Percentiles rank a stretch among this genome's conserved stretches.
phyloP scores from a whole-genome alignment of 257 asterid species.

The Petunia secreta region DNA sequence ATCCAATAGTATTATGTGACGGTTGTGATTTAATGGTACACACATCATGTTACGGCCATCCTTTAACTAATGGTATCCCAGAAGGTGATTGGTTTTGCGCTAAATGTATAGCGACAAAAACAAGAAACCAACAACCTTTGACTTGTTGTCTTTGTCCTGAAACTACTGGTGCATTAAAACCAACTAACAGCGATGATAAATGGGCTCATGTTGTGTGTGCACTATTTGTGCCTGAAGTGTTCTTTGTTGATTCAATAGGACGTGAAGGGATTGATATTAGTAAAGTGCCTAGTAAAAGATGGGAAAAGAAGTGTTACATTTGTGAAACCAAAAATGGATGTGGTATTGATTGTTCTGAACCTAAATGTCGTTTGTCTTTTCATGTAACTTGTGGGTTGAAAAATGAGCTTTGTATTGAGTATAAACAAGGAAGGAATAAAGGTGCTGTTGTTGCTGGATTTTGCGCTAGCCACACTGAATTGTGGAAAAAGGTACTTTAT shows the following conservation, averaged over 20 bases:
- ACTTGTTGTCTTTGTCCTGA: constrained; percentile 78
- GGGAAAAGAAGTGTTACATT: constrained; percentile 62
- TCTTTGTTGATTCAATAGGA: constrained; percentile 57
- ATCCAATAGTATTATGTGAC: constrained; percentile 88
- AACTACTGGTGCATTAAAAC: constrained; percentile 73
- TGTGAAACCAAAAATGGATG: constrained; percentile 63
- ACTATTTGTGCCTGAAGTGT: constrained; percentile 79
- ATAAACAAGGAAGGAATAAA: constrained; percentile 55
- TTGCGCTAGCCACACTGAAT: constrained; percentile 67
- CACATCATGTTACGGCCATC: constrained; percentile 76
- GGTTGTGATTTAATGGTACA: constrained; percentile 94
- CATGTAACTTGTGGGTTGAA: constrained; percentile 84
- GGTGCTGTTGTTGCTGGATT: constrained; percentile 78
- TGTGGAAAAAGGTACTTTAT: constrained; percentile 72
- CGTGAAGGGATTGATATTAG: constrained; percentile 70
- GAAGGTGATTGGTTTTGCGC: constrained; percentile 94
- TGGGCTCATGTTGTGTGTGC: constrained; percentile 95
- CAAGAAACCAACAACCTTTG: not conserved
- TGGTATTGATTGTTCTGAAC: constrained; percentile 83
- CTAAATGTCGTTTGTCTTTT: constrained; percentile 60
- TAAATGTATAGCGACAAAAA: constrained; percentile 48
- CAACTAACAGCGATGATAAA: constrained; percentile 55
- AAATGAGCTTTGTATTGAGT: constrained; percentile 67
- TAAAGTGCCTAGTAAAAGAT: constrained; percentile 56
- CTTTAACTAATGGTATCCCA: constrained; percentile 63